These are phyloP conservation scores for Mercurialis annua DNA, from an alignment of 345 rosid species.

Conservation along the genomic window DNA sequence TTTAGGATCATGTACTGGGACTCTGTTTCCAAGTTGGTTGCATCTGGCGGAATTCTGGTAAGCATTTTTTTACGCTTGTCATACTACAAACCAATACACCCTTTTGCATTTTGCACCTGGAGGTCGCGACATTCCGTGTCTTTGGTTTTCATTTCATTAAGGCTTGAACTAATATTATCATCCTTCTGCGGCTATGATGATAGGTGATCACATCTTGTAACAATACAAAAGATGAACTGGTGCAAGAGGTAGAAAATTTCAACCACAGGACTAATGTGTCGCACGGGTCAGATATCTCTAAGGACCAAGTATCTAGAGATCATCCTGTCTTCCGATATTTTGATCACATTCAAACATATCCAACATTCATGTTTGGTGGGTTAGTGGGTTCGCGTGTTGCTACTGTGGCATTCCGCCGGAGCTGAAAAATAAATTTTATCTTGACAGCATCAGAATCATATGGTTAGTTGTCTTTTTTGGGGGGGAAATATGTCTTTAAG, in stretches of 20 bases:
- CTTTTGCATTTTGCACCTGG: background rate
- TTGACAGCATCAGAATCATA: background rate
- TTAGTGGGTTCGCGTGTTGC: constrained; percentile 86
- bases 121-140: background rate
- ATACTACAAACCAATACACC: background rate
- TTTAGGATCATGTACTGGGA: constrained; percentile 93
- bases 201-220: constrained; percentile 91
- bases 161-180: background rate
- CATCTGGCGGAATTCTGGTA: constrained; percentile 81
- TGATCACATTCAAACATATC: constrained; percentile 78
- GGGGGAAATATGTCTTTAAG: background rate
- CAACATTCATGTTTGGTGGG: constrained; percentile 88
- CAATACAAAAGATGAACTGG: constrained; percentile 79
- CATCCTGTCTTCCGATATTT: constrained; percentile 54
- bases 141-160: background rate
- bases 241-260: constrained; percentile 70
- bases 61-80: constrained; percentile 17
- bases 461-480: background rate
- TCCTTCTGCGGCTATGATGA: background rate
- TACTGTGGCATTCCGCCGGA: constrained; percentile 79
- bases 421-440: constrained; percentile 26
- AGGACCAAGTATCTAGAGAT: constrained; percentile 40
- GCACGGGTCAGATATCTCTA: constrained; percentile 27
- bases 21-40: constrained; percentile 78
- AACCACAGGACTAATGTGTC: constrained; percentile 39